Evolutionary conservation across 805 yeast species (phyloP).

Genomic region (Ogataea degrootiae): DNA sequence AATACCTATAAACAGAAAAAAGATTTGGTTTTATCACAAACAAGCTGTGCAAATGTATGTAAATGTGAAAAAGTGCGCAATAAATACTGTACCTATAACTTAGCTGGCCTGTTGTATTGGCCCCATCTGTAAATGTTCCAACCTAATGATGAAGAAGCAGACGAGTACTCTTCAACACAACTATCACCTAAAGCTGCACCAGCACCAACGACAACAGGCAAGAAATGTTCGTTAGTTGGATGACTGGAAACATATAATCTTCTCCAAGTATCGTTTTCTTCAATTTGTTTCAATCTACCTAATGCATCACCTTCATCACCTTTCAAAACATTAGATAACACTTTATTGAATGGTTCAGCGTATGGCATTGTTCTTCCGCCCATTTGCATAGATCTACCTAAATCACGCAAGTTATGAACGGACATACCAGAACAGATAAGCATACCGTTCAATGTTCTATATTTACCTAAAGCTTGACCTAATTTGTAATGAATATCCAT

Average conservation of each 20-base stretch:
- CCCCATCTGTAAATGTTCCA: conserved; percentile 63
- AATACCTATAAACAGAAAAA: too few species aligned
- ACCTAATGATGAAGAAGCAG: conserved; percentile 45
- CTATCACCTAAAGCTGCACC: conserved; percentile 45
- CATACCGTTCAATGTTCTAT: conserved; percentile 48
- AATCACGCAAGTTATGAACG: conserved; percentile 67
- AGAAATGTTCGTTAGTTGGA: conserved; percentile 73
- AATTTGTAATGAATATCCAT: conserved; percentile 44
- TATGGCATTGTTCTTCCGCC: conserved; percentile 38
- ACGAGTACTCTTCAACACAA: conserved; percentile 44
- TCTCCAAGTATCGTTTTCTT: conserved; percentile 19
- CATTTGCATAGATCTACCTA: conserved; percentile 29
- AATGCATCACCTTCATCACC: conserved; percentile 20
- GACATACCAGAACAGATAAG: conserved; percentile 73
- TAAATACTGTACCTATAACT: too few species aligned
- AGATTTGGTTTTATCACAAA: too few species aligned
- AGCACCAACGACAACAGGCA: conserved; percentile 60
- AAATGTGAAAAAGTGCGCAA: too few species aligned
- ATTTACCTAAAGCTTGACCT: conserved; percentile 50
- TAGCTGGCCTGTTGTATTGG: too few species aligned
- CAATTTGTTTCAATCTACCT: conserved; percentile 11
- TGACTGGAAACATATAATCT: conserved; percentile 47
- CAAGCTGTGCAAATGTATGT: too few species aligned
- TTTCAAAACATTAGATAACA: conserved; percentile 38
- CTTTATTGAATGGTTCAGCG: conserved; percentile 44